Base-by-base conservation (phyloP, 306 rosid species). In the Sechiopsis laciniata region DNA sequence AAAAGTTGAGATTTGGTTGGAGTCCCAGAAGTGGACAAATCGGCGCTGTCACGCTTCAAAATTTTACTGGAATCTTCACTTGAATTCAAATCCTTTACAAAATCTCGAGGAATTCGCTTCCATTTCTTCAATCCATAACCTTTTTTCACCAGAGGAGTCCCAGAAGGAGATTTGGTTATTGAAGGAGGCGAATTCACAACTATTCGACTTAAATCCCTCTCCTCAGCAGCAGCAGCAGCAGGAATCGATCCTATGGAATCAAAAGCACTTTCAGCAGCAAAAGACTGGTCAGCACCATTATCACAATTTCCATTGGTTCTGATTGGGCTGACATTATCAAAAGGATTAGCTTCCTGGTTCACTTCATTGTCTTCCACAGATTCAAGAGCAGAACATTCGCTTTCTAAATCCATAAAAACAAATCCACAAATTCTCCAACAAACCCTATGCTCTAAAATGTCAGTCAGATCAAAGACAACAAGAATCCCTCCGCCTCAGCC, bases 1-100 rank as follows among this genome's bases (percentile, higher is more conserved):
- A 60, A 62, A 74, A 75, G 82, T 42, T 75, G 82, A n/a, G 78
- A 71, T 83, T 80, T 84, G 77, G 13, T 60, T 13, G 82, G 77
- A 80, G 71, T 87, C 20, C 52, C 84, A 81, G 71, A 32, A 21
- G 80, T 81, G 32, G 96, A 60, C 77, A 88, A n/a, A n/a, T n/a
- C n/a, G n/a, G 82, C 12, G 88, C 88, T 69, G n/a, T n/a, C n/a
- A n/a, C 98, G 77, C 82, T 91, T 94, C 89, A 88, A 78, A 8
- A 63, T 76, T 75, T 84, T 90, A 78, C 86, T 54, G 4, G 81
- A 74, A 80, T 86, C 91, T 20, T 78, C 76, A 42, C 75, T 55
- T 13, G 83, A 75, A 76, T 72, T 79, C 8, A 58, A 79, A 70
- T 84, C 94, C 85, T 79, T 85, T 22, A 74, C 57, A 63, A 64